These are phyloP conservation scores for Spinellus fusiger DNA, from an alignment of 192 early-diverging fungal species.

Conservation along the genomic window DNA sequence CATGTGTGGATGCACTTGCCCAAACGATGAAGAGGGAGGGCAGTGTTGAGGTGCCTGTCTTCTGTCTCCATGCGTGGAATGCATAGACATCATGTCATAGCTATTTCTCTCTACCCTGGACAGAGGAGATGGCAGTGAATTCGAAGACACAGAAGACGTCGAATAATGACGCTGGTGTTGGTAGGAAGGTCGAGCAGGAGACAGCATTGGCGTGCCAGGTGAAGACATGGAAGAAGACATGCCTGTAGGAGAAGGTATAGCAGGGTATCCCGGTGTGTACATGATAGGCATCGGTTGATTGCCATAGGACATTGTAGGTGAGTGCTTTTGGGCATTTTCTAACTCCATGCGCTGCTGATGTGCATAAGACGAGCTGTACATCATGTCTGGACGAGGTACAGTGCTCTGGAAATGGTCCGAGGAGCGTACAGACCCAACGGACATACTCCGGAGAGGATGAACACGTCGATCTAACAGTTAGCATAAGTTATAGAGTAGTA, in stretches of 20 bases:
- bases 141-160: constrained; percentile 4
- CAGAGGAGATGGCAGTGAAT: not conserved
- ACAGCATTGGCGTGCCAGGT: constrained; percentile 16
- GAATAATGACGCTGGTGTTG: constrained; percentile 14
- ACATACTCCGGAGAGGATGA: constrained; percentile 22
- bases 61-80: not conserved
- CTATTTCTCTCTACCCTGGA: constrained; percentile 4
- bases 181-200: constrained; percentile 13
- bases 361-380: not conserved
- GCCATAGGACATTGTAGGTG: not conserved
- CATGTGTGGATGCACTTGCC: constrained; percentile 13
- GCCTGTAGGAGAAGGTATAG: constrained; percentile 13
- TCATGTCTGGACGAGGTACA: not conserved
- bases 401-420: not conserved
- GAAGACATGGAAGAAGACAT: constrained; percentile 23
- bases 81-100: constrained; percentile 16
- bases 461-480: constrained; percentile 8
- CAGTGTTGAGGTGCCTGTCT: not conserved
- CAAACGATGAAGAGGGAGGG: not conserved
- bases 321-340: not conserved
- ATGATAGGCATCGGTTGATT: constrained; percentile 8
- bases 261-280: not conserved
- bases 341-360: constrained; percentile 4
- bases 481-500: not conserved
- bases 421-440: constrained; percentile 11